Percentiles rank a stretch among this genome's conserved stretches.
These are phyloP conservation scores for Kockovaella imperatae DNA, from an alignment of 768 basidiomycete species.

Conservation along the genomic window DNA sequence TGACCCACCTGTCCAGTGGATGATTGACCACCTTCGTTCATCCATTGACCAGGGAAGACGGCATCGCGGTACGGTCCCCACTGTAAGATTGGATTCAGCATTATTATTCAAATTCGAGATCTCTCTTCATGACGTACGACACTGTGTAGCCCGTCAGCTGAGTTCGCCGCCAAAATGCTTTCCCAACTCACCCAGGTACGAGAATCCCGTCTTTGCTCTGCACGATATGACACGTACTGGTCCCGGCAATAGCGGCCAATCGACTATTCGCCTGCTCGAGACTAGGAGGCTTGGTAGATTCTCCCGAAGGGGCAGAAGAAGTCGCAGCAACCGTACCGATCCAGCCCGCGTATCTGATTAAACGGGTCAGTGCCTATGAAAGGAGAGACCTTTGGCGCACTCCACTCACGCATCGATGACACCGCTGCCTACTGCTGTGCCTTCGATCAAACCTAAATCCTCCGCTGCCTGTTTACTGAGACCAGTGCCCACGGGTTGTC, in stretches of 20 bases:
- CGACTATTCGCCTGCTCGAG: conserved; percentile 71
- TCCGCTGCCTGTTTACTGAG: conserved; percentile 68
- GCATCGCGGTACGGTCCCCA: conserved; percentile 57
- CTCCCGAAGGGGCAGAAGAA: conserved; percentile 47
- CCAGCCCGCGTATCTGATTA: conserved; percentile 75
- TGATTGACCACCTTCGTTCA: conserved; percentile 98
- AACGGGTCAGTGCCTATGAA: background rate
- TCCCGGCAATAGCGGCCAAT: conserved; percentile 88
- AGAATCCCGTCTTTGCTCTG: conserved; percentile 78
- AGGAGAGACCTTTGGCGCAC: background rate
- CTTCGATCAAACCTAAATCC: conserved; percentile 74
- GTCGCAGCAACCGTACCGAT: conserved; percentile 87
- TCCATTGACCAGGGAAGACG: conserved; percentile 93
- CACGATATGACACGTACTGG: conserved; percentile 90
- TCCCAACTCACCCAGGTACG: conserved; percentile 56
- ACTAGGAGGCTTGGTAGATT: conserved; percentile 49
- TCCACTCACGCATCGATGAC: conserved; percentile 80
- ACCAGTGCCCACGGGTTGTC: conserved; percentile 73
- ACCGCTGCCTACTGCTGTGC: conserved; percentile 86
- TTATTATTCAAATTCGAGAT: background rate
- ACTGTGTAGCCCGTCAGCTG: conserved; percentile 7
- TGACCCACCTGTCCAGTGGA: conserved; percentile 78
- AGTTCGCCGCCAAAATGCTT: background rate
- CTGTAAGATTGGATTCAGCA: conserved; percentile 15
- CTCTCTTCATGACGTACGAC: conserved; percentile 17